These are phyloP conservation scores for Exserohilum rostratum DNA, from an alignment of 2,329 filamentous ascomycete species.

Conservation along the genomic window DNA sequence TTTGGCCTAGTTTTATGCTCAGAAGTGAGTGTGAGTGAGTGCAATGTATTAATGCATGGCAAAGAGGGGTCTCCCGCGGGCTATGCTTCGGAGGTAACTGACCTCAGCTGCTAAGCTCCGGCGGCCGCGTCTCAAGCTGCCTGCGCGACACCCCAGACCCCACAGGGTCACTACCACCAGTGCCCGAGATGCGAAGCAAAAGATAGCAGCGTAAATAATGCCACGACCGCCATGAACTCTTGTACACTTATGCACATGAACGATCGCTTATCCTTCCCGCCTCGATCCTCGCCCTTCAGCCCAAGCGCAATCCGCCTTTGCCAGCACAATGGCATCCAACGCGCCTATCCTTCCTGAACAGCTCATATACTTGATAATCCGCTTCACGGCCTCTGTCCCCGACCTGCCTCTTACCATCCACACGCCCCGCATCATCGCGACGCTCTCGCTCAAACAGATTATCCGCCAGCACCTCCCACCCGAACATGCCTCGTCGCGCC, in stretches of 20 bases:
- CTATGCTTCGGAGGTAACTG: slow-evolving; percentile 25
- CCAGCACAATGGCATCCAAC: slow-evolving; percentile 35
- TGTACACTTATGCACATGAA: neutral
- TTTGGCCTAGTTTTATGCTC: neutral
- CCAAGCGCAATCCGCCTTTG: slow-evolving; percentile 8
- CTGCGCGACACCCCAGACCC: slow-evolving; percentile 7
- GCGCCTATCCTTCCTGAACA: slow-evolving; percentile 43
- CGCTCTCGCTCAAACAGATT: slow-evolving; percentile 78
- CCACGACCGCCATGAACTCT: slow-evolving; percentile 9
- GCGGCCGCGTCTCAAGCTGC: slow-evolving; percentile 14
- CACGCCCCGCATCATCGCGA: slow-evolving; percentile 70
- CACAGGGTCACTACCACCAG: slow-evolving; percentile 9
- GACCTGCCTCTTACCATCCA: slow-evolving; percentile 81
- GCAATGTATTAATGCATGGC: neutral
- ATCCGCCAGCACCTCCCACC: slow-evolving; percentile 74
- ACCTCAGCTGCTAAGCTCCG: slow-evolving; percentile 31
- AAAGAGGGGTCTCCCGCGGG: slow-evolving; percentile 9
- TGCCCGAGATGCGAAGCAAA: slow-evolving; percentile 12
- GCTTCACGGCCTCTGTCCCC: slow-evolving; percentile 84
- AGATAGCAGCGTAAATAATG: slow-evolving; percentile 1
- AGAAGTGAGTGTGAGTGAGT: neutral
- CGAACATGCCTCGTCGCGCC: slow-evolving; percentile 68
- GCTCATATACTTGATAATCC: slow-evolving; percentile 77
- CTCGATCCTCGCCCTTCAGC: slow-evolving; percentile 1
- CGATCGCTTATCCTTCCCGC: slow-evolving; percentile 4